Evolutionary conservation across 2,329 filamentous ascomycete species (phyloP).

Genomic region (Alternaria rosae): DNA sequence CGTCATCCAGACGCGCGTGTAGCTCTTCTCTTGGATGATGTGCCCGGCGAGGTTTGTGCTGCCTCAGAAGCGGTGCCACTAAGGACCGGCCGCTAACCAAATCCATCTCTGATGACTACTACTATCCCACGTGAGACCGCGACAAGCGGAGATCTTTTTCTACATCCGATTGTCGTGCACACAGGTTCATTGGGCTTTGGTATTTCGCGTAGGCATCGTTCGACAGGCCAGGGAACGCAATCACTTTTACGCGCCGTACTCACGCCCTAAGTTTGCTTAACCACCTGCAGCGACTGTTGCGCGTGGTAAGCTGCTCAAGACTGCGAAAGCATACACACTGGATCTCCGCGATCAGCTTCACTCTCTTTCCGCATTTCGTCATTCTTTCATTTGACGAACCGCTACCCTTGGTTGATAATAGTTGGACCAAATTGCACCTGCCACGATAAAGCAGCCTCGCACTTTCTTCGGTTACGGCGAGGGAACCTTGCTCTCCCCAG

Average conservation of each 20-base stretch:
- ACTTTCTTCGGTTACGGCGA: conserved; percentile 6
- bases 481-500: neutral
- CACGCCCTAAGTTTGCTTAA: neutral
- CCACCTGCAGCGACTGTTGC: neutral
- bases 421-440: conserved; percentile 7
- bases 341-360: neutral
- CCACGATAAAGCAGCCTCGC: conserved; percentile 15
- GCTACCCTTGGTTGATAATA: neutral
- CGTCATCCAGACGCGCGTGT: neutral
- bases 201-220: conserved; percentile 5
- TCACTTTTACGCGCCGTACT: neutral
- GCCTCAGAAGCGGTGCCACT: neutral
- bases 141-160: conserved; percentile 13
- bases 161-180: conserved; percentile 6
- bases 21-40: neutral
- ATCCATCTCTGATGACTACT: neutral
- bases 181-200: neutral
- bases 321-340: neutral
- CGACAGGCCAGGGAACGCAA: neutral
- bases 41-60: neutral
- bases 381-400: neutral
- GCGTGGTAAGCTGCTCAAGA: neutral
- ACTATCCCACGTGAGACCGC: conserved; percentile 14
- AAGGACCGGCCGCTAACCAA: conserved; percentile 1
- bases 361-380: neutral